A percentile compares a stretch with the other conserved stretches of the same genome.
Evolutionary conservation across 306 rosid genomes (phyloP).

Genomic region (Prunus mume): DNA sequence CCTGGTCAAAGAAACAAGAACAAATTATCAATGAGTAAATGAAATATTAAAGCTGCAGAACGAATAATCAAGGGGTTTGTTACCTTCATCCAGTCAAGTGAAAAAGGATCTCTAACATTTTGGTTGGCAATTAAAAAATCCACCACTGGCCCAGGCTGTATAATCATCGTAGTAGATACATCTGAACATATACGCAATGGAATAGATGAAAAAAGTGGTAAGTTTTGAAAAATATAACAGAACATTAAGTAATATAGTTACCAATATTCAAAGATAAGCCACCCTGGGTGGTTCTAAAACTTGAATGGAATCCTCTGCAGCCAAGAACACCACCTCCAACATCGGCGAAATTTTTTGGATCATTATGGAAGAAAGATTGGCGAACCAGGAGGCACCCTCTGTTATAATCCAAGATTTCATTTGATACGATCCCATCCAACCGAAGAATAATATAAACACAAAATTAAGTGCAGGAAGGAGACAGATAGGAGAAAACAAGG

Average conservation of each 20-base stretch:
- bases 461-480: neutral
- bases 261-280: conserved; percentile 89
- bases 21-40: neutral
- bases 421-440: neutral
- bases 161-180: conserved; percentile 89
- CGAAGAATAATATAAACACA: neutral
- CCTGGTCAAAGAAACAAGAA: conserved; percentile 41
- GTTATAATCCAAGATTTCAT: conserved; percentile 22
- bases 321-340: conserved; percentile 96
- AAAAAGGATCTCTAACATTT: conserved; percentile 62
- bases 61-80: neutral
- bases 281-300: conserved; percentile 84
- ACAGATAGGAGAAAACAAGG: neutral
- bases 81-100: conserved; percentile 87
- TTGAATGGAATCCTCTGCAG: conserved; percentile 86
- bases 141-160: conserved; percentile 90
- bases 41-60: neutral
- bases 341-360: conserved; percentile 51
- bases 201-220: neutral
- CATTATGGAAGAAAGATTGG: conserved; percentile 77
- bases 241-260: conserved; percentile 1
- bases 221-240: neutral
- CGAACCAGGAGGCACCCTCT: conserved; percentile 95
- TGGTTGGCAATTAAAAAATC: conserved; percentile 80
- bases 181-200: conserved; percentile 33